Evolutionary conservation across 148 eudicot species (phyloP).

Genomic region (Amaranthus palmeri): DNA sequence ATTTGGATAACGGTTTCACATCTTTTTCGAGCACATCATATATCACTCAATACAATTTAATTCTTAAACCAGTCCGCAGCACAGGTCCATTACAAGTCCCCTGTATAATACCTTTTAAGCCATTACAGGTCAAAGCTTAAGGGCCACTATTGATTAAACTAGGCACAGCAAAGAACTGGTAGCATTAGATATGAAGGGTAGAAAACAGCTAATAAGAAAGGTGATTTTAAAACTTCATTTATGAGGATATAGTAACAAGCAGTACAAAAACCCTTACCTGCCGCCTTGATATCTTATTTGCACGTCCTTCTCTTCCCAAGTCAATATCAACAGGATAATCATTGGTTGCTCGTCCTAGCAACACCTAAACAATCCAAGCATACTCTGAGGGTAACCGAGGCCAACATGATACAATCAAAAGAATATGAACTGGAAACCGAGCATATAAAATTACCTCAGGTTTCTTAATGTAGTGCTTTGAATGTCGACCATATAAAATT

Average conservation of each 20-base stretch:
- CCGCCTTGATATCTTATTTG: slow-evolving; percentile 83
- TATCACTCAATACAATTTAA: no score
- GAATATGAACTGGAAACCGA: not conserved
- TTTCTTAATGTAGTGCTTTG: slow-evolving; percentile 57
- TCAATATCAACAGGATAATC: slow-evolving; percentile 73
- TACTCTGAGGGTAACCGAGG: not conserved
- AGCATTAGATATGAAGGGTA: not conserved
- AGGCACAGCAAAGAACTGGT: not conserved
- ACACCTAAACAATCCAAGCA: slow-evolving; percentile 44
- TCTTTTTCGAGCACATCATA: no score
- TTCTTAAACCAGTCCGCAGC: no score
- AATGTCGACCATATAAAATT: slow-evolving; percentile 45
- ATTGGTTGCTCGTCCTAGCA: slow-evolving; percentile 83
- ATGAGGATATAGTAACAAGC: not conserved
- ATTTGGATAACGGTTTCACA: no score
- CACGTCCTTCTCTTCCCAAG: slow-evolving; percentile 71
- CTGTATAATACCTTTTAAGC: no score
- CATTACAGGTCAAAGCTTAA: no score
- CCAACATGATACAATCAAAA: not conserved
- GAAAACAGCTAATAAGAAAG: not conserved
- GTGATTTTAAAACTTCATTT: not conserved
- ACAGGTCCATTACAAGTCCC: no score
- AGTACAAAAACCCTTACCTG: slow-evolving; percentile 44
- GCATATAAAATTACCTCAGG: slow-evolving; percentile 43
- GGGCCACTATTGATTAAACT: no score